phyloP scores from a whole-genome alignment of 140 eudicot species.

The Cichorium intybus region DNA sequence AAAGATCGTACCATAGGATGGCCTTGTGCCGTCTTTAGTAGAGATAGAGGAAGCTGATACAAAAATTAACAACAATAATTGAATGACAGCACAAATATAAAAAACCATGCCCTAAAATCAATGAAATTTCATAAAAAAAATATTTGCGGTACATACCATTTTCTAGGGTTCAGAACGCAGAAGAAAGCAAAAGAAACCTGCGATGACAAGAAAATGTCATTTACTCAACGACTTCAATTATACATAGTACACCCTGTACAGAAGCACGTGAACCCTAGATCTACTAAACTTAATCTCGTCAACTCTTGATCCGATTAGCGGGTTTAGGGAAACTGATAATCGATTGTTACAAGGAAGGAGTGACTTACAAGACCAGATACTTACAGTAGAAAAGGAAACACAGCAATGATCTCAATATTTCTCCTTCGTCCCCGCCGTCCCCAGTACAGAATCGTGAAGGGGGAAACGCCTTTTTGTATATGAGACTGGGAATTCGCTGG shows the following conservation, averaged over 20 bases:
- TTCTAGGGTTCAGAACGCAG: slow-evolving; percentile 25
- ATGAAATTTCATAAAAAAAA: neutral
- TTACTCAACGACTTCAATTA: neutral
- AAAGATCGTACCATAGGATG: slow-evolving; percentile 66
- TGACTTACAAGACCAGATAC: neutral
- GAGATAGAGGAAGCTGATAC: slow-evolving; percentile 70
- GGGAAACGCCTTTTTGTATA: neutral
- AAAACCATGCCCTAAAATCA: neutral
- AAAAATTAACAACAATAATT: slow-evolving; percentile 6
- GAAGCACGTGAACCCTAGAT: slow-evolving; percentile 10
- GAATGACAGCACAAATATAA: neutral
- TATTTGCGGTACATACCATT: slow-evolving; percentile 24
- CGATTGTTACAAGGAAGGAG: neutral
- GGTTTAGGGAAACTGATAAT: neutral
- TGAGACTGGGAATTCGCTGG: neutral
- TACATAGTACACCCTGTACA: neutral
- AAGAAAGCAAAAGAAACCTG: neutral
- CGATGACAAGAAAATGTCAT: slow-evolving; percentile 1
- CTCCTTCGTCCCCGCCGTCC: neutral
- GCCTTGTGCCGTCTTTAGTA: slow-evolving; percentile 75
- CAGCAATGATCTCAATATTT: neutral
- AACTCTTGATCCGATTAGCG: neutral
- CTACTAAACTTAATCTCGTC: neutral
- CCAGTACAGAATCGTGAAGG: neutral
- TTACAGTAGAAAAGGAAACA: neutral